Conservation (phyloP, 345 rosid species). For the Orychophragmus violaceus region DNA sequence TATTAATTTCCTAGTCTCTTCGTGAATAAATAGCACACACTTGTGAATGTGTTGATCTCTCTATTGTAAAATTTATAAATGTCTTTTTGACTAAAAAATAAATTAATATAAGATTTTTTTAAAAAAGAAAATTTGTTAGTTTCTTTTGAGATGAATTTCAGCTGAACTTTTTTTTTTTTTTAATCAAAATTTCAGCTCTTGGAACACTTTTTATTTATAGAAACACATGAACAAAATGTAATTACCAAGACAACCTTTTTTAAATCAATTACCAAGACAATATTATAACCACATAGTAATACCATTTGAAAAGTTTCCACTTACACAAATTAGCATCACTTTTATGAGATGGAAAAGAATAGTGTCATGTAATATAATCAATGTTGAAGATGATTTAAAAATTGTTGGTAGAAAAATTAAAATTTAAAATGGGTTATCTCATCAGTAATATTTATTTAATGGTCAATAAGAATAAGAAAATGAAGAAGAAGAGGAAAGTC, state of each 20-base stretch:
- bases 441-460: background rate
- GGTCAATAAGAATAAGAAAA: too few species aligned
- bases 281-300: background rate
- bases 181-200: too few species aligned
- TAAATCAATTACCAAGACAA: too few species aligned
- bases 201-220: background rate
- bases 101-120: too few species aligned
- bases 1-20: background rate
- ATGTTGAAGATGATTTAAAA: background rate
- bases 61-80: background rate
- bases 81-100: too few species aligned
- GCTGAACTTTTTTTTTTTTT: background rate
- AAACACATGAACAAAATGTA: background rate
- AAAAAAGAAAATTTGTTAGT: background rate
- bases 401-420: background rate
- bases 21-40: conserved; percentile 11
- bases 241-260: background rate
- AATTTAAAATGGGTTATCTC: background rate
- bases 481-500: too few species aligned
- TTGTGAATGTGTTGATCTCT: background rate
- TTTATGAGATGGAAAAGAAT: background rate
- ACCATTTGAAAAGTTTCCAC: too few species aligned
- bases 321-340: background rate
- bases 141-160: background rate
- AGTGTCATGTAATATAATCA: background rate